Evolutionary conservation across 805 yeast genomes (phyloP).

Genomic region (Myxozyma geophila): DNA sequence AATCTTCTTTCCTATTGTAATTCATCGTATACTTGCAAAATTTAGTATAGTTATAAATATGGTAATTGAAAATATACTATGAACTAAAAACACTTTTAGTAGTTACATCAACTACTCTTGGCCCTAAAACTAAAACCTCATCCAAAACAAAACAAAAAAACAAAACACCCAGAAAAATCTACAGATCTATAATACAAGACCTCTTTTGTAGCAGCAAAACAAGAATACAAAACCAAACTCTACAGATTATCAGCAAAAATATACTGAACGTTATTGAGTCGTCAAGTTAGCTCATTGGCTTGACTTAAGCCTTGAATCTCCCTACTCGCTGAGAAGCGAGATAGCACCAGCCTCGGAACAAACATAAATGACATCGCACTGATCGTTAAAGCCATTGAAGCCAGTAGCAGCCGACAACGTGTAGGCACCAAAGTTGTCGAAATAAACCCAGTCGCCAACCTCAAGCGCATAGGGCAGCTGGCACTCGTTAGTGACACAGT

Average conservation of each 20-base stretch:
- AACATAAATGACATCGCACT: conserved; percentile 64
- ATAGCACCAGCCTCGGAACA: conserved; percentile 48
- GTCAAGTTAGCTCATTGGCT: too few species aligned
- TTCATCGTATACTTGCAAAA: too few species aligned
- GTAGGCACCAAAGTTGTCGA: conserved; percentile 85
- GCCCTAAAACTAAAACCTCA: too few species aligned
- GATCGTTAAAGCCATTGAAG: conserved; percentile 83
- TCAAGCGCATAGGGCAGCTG: conserved; percentile 62
- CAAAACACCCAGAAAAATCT: background rate
- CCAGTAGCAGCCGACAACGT: conserved; percentile 90
- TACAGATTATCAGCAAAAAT: background rate
- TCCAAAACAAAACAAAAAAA: too few species aligned
- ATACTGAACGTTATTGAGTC: too few species aligned
- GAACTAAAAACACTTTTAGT: too few species aligned
- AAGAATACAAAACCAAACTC: background rate
- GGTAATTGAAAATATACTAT: too few species aligned
- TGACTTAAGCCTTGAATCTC: too few species aligned
- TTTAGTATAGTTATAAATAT: too few species aligned
- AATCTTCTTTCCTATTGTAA: too few species aligned
- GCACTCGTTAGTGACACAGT: conserved; percentile 66
- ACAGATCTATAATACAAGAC: conserved; percentile 2
- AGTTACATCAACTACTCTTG: too few species aligned
- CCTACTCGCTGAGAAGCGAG: conserved; percentile 19
- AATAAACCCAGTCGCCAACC: conserved; percentile 93
- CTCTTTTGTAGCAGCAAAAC: background rate